phyloP scores from a whole-genome alignment of 2,329 filamentous ascomycete genomes.

The Leptosphaerulina australis region DNA sequence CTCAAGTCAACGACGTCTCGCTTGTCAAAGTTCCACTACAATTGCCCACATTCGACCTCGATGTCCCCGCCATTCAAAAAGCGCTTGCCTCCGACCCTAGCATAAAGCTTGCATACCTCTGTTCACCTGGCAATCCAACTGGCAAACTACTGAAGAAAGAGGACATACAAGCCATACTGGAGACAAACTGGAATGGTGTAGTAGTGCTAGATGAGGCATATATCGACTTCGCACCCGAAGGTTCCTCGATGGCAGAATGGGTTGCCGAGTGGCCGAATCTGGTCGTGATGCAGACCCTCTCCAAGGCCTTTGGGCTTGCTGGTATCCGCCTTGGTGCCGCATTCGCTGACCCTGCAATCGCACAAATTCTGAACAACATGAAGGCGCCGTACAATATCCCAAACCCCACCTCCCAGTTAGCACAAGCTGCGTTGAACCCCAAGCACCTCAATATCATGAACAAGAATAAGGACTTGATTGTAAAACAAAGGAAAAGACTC shows the following conservation, averaged over 20 bases:
- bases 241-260: slow-evolving; percentile 85
- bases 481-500: slow-evolving; percentile 78
- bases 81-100: slow-evolving; percentile 66
- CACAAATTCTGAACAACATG: slow-evolving; percentile 81
- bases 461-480: slow-evolving; percentile 69
- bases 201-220: slow-evolving; percentile 96
- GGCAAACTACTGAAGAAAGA: slow-evolving; percentile 76
- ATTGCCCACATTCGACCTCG: slow-evolving; percentile 72
- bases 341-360: slow-evolving; percentile 77
- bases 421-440: slow-evolving; percentile 70
- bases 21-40: slow-evolving; percentile 86
- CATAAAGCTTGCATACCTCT: slow-evolving; percentile 91
- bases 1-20: slow-evolving; percentile 88
- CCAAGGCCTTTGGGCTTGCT: slow-evolving; percentile 94
- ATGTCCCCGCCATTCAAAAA: slow-evolving; percentile 70
- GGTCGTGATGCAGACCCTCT: slow-evolving; percentile 98
- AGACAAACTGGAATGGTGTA: slow-evolving; percentile 91
- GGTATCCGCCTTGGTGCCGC: slow-evolving; percentile 89
- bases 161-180: slow-evolving; percentile 74
- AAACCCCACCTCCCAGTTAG: slow-evolving; percentile 83
- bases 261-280: slow-evolving; percentile 92
- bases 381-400: slow-evolving; percentile 98
- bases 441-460: slow-evolving; percentile 76
- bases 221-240: slow-evolving; percentile 86
- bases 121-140: slow-evolving; percentile 94